These are phyloP conservation scores for Aureobasidium sp. DNA, from an alignment of 2,329 filamentous ascomycete genomes.

Conservation along the genomic window DNA sequence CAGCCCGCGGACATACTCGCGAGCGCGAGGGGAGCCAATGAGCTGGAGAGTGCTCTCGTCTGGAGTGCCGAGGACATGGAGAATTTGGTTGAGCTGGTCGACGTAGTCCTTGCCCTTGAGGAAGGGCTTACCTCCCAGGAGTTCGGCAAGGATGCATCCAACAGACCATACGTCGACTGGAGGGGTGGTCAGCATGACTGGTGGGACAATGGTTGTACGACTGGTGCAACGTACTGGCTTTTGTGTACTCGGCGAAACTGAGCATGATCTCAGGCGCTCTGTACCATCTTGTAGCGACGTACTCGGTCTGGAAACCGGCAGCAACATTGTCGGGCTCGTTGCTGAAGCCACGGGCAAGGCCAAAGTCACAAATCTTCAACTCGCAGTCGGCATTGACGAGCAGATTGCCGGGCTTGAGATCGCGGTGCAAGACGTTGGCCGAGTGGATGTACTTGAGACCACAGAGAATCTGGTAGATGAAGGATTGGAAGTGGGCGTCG, in stretches of 20 bases:
- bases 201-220: background rate
- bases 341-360: conserved; percentile 91
- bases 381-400: conserved; percentile 98
- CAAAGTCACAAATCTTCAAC: conserved; percentile 98
- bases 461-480: conserved; percentile 99
- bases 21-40: conserved; percentile 89
- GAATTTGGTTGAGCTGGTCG: conserved; percentile 97
- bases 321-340: conserved; percentile 78
- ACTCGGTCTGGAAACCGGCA: conserved; percentile 98
- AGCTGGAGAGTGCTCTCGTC: conserved; percentile 90
- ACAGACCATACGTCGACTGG: conserved; percentile 98
- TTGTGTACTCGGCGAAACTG: conserved; percentile 99
- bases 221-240: conserved; percentile 74
- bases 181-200: conserved; percentile 15
- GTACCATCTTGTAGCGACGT: conserved; percentile 98
- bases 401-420: conserved; percentile 93
- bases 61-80: conserved; percentile 94
- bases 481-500: conserved; percentile 98
- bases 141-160: conserved; percentile 92
- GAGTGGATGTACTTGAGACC: conserved; percentile 99
- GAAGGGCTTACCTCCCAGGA: conserved; percentile 92
- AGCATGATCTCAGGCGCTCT: conserved; percentile 98
- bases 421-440: conserved; percentile 92
- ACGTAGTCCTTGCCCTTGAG: conserved; percentile 99
- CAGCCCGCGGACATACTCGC: conserved; percentile 85